Evolutionary conservation across 192 early-diverging fungal species (phyloP).

Genomic region (Coemansia sp.): DNA sequence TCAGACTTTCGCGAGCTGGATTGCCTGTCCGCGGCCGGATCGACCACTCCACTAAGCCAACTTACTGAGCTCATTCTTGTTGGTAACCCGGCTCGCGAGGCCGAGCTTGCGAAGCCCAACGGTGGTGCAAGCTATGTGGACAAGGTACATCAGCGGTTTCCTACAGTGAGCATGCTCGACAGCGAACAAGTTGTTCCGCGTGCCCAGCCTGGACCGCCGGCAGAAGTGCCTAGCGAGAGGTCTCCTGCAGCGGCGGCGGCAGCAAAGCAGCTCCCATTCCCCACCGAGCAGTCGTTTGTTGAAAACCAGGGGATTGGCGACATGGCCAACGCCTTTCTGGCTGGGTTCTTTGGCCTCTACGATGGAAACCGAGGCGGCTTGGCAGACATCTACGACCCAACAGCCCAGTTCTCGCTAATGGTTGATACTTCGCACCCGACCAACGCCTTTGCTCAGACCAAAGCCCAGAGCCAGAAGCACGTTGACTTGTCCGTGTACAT

Average conservation of each 20-base stretch:
- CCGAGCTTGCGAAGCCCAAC: constrained; percentile 22
- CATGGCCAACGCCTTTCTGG: constrained; percentile 35
- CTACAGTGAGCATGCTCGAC: constrained; percentile 51
- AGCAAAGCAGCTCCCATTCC: constrained; percentile 34
- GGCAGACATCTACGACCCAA: constrained; percentile 39
- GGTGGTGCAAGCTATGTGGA: constrained; percentile 40
- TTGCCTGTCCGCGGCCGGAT: constrained; percentile 42
- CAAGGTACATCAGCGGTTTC: constrained; percentile 52
- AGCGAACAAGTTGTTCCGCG: constrained; percentile 42
- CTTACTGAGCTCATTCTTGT: constrained; percentile 36
- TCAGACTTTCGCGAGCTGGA: constrained; percentile 41
- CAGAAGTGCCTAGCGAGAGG: neutral
- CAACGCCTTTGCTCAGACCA: constrained; percentile 37
- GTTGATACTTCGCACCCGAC: constrained; percentile 49
- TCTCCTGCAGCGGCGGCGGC: neutral
- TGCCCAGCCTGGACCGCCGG: constrained; percentile 16
- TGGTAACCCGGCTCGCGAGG: constrained; percentile 40
- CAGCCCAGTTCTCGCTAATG: constrained; percentile 44
- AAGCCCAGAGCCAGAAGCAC: constrained; percentile 42
- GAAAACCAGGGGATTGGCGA: constrained; percentile 43
- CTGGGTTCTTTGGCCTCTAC: constrained; percentile 45
- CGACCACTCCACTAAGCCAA: constrained; percentile 36
- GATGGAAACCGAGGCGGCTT: constrained; percentile 38
- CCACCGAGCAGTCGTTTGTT: constrained; percentile 37
- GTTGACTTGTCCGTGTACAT: constrained; percentile 45